Evolutionary conservation across 2,329 filamentous ascomycete genomes (phyloP).

Genomic region (Grosmannia clavigera): DNA sequence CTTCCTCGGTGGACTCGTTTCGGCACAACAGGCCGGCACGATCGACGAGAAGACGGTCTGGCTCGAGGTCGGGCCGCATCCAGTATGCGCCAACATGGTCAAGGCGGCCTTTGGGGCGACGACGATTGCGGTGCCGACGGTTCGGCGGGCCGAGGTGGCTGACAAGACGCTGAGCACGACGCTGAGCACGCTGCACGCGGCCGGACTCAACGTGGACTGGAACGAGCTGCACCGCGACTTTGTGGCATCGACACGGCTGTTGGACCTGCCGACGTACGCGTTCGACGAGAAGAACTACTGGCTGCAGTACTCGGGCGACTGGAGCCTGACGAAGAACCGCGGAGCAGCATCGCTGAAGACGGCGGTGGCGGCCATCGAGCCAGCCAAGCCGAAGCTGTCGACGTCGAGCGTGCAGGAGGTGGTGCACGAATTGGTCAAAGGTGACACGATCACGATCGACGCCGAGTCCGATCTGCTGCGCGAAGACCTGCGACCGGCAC

Average conservation of each 20-base stretch:
- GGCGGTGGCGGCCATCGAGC: constrained; percentile 17
- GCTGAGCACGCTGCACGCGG: constrained; percentile 45
- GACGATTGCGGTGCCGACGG: constrained; percentile 43
- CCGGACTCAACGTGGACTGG: constrained; percentile 55
- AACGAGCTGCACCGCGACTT: constrained; percentile 52
- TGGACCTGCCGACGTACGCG: constrained; percentile 55
- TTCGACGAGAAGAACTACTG: constrained; percentile 66
- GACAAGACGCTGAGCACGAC: constrained; percentile 51
- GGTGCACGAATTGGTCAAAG: constrained; percentile 48
- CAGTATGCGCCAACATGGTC: constrained; percentile 56
- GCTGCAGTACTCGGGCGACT: constrained; percentile 54
- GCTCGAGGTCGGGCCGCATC: constrained; percentile 65
- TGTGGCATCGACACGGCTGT: constrained; percentile 28
- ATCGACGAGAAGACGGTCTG: constrained; percentile 56
- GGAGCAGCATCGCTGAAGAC: constrained; percentile 23
- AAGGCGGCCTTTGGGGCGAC: constrained; percentile 47
- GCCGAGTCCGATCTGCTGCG: constrained; percentile 55
- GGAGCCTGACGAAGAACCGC: constrained; percentile 59
- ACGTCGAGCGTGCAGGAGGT: constrained; percentile 56
- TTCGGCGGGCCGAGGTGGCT: constrained; percentile 48
- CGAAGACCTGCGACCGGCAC: constrained; percentile 46
- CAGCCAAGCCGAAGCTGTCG: constrained; percentile 42
- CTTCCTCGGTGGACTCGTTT: constrained; percentile 50
- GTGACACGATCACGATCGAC: constrained; percentile 44
- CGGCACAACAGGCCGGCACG: constrained; percentile 42